A percentile compares a stretch with the other conserved stretches of the same genome.
Conservation (phyloP, 805 yeast genomes). For the Ogataea polymorpha region DNA sequence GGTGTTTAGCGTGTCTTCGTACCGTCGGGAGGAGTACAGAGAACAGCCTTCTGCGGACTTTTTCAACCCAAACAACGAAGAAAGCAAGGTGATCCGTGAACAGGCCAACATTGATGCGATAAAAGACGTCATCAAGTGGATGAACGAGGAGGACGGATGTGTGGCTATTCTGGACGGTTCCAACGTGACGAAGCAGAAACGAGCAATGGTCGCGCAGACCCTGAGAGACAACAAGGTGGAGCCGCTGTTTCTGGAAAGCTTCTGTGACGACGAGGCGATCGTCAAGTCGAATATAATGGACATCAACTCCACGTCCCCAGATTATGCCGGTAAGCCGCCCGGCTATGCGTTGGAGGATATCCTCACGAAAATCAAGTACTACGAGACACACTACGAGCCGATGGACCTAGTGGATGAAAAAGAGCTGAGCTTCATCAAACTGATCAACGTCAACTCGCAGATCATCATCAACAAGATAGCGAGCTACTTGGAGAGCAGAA, state of each 20-base stretch:
- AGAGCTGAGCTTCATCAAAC: slow-evolving; percentile 77
- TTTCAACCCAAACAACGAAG: slow-evolving; percentile 64
- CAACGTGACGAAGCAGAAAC: slow-evolving; percentile 72
- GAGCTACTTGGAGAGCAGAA: slow-evolving; percentile 84
- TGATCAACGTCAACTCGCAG: slow-evolving; percentile 84
- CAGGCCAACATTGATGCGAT: slow-evolving; percentile 73
- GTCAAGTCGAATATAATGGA: slow-evolving; percentile 78
- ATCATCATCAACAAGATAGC: slow-evolving; percentile 85
- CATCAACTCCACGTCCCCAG: slow-evolving; percentile 85
- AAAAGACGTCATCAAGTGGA: slow-evolving; percentile 83
- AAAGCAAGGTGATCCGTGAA: slow-evolving; percentile 59
- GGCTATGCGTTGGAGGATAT: slow-evolving; percentile 74
- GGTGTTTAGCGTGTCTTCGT: slow-evolving; percentile 86
- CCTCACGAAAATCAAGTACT: slow-evolving; percentile 65
- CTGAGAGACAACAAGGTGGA: slow-evolving; percentile 66
- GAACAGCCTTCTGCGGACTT: slow-evolving; percentile 73
- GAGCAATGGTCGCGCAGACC: slow-evolving; percentile 56
- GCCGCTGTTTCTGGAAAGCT: slow-evolving; percentile 90
- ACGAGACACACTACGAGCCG: slow-evolving; percentile 75
- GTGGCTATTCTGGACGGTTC: slow-evolving; percentile 96
- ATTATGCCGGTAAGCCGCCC: slow-evolving; percentile 64
- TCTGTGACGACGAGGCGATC: slow-evolving; percentile 79
- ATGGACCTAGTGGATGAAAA: slow-evolving; percentile 56
- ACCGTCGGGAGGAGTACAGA: slow-evolving; percentile 60
- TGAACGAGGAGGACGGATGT: slow-evolving; percentile 70